Percentiles rank a stretch among this genome's conserved stretches.
These are phyloP conservation scores for Aristolochia fimbriata DNA, from an alignment of 164 flowering plant genomes.

Conservation along the genomic window DNA sequence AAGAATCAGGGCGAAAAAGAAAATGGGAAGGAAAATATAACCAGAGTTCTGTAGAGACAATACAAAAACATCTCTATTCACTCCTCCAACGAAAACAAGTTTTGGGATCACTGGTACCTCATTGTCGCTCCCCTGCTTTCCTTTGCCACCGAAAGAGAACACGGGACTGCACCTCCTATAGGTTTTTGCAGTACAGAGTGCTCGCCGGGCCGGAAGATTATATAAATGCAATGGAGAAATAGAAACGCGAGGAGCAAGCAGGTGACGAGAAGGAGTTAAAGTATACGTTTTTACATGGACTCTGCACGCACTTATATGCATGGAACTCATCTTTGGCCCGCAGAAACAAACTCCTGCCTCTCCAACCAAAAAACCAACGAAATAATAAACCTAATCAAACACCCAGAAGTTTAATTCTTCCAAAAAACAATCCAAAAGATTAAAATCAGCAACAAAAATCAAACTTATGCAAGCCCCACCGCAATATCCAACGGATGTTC, in stretches of 20 bases:
- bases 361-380: no score
- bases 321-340: conserved; percentile 24
- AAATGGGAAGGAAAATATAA: background rate
- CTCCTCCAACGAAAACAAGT: background rate
- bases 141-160: conserved; percentile 50
- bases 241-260: conserved; percentile 7
- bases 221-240: conserved; percentile 5
- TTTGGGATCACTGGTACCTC: conserved; percentile 25
- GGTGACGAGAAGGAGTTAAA: background rate
- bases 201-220: conserved; percentile 6
- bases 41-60: background rate
- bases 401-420: no score
- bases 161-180: conserved; percentile 17
- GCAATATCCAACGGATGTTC: no score
- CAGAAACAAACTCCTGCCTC: no score
- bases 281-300: conserved; percentile 7
- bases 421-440: no score
- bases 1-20: background rate
- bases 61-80: background rate
- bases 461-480: no score
- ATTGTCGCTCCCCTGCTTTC: conserved; percentile 25
- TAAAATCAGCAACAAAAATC: no score
- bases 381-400: no score
- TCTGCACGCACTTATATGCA: conserved; percentile 22
- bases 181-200: conserved; percentile 10